Evolutionary conservation across 805 yeast genomes (phyloP), one percentile per base, ranked within the genome.

Genomic region (Saccharomyces kudriavzevii): DNA sequence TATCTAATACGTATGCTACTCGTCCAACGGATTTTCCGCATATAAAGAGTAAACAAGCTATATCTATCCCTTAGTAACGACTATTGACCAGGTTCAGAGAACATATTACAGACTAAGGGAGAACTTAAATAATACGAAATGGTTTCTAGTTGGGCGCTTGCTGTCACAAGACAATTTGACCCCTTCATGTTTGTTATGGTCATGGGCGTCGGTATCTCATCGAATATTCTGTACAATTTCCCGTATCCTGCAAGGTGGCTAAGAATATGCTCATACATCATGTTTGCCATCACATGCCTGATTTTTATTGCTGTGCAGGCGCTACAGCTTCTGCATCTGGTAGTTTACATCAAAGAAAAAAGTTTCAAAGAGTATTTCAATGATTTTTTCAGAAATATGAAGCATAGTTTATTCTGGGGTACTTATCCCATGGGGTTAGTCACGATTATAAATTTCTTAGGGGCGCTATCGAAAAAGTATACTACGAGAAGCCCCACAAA

Each of bases 131-230:
- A 45, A 20, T 8, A 25, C 8, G 22, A 20, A 22, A 45, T 25
- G 27, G 48, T 48, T 27, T 46, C 49, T 40, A 40, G 31, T 35
- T 35, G 43, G 43, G 11, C 17, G 22, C 22, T 35, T 8, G 22
- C 43, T 35, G 24, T 10, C n/a, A 53, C 53, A 11, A 49, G 56
- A n/a, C 56, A 59, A 24, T 75, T 76, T 57, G 71, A 73, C 40
- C 87, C 89, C 1, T 74, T 75, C 6, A 84, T 83, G 77, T 89
- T 84, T 69, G 84, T 86, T 26, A 74, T 82, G 49, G 79, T 83
- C n/a, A 90, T 90, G 96, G 96, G 96, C 1, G 78, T 85, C 2
- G 96, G 96, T 1, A 87, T 89, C 43, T 72, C 88, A 1, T 73
- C 87, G 3, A 66, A 79, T 40, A 71, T 88, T 3, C 72, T 90